Evolutionary conservation across 306 rosid species (phyloP).

Genomic region (Betula pendula): DNA sequence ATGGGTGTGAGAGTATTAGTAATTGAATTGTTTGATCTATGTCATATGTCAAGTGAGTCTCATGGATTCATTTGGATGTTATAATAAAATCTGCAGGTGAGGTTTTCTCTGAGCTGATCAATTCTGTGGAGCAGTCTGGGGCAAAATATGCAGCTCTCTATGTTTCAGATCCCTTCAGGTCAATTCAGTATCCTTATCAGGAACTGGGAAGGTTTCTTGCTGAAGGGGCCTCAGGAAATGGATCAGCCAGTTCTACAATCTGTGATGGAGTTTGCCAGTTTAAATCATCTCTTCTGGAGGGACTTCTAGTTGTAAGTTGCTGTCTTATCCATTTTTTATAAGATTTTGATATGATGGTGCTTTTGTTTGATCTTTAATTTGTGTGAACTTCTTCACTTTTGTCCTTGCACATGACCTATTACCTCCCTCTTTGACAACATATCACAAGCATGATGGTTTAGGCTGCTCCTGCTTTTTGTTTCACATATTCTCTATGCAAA

Average conservation of each 20-base stretch:
- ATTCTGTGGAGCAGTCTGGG: conserved; percentile 71
- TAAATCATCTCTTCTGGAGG: conserved; percentile 93
- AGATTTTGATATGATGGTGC: background rate
- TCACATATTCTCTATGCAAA: background rate
- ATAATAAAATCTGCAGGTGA: conserved; percentile 52
- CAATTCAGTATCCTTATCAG: conserved; percentile 57
- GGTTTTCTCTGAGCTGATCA: conserved; percentile 58
- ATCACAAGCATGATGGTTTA: background rate
- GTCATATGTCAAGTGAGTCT: conserved; percentile 1
- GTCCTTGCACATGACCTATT: background rate
- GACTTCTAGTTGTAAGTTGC: conserved; percentile 78
- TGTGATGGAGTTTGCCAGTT: conserved; percentile 86
- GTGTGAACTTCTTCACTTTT: background rate
- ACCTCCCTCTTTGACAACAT: background rate
- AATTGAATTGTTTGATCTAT: conserved; percentile 6
- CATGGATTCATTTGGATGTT: background rate
- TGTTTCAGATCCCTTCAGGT: conserved; percentile 69
- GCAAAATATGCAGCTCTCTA: conserved; percentile 83
- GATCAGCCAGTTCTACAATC: conserved; percentile 36
- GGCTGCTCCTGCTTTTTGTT: background rate
- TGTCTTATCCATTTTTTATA: conserved; percentile 21
- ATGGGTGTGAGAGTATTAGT: background rate
- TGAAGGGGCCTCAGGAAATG: conserved; percentile 57
- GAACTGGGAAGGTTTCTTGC: conserved; percentile 78
- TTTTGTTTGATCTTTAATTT: background rate